Conservation (phyloP, 352 stramenopile species). For the Hyaloperonospora brassicae region DNA sequence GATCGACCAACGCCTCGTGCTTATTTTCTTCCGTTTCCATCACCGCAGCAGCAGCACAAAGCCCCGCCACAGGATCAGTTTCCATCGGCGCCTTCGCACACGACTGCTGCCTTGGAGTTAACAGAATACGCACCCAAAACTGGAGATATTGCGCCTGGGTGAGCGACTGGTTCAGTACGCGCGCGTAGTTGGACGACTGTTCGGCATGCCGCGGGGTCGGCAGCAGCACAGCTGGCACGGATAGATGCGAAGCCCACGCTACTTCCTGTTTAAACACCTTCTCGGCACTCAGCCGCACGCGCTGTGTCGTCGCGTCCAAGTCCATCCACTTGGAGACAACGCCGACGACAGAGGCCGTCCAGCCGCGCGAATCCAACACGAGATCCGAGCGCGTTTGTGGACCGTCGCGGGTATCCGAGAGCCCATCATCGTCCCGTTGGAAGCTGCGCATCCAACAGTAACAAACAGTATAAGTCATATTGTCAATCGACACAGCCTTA, state of each 20-base stretch:
- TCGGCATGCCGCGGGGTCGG: constrained; percentile 51
- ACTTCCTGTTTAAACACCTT: constrained; percentile 89
- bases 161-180: constrained; percentile 70
- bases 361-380: constrained; percentile 75
- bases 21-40: constrained; percentile 25
- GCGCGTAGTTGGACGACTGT: constrained; percentile 76
- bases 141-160: constrained; percentile 74
- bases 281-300: constrained; percentile 44
- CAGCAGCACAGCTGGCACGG: constrained; percentile 91
- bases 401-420: constrained; percentile 52
- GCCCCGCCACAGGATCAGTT: constrained; percentile 12
- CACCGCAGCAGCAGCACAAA: constrained; percentile 14
- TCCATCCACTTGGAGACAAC: constrained; percentile 77
- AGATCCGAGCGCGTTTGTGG: constrained; percentile 70
- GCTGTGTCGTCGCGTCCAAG: constrained; percentile 40
- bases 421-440: constrained; percentile 50
- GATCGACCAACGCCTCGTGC: constrained; percentile 30
- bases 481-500: not conserved
- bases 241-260: constrained; percentile 93
- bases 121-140: constrained; percentile 83
- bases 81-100: constrained; percentile 13
- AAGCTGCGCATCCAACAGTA: constrained; percentile 28
- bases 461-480: not conserved
- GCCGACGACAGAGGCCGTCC: constrained; percentile 77
- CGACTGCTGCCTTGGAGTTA: constrained; percentile 33